Conservation (phyloP, 2,329 filamentous ascomycete species). For the Exophiala calicioides region DNA sequence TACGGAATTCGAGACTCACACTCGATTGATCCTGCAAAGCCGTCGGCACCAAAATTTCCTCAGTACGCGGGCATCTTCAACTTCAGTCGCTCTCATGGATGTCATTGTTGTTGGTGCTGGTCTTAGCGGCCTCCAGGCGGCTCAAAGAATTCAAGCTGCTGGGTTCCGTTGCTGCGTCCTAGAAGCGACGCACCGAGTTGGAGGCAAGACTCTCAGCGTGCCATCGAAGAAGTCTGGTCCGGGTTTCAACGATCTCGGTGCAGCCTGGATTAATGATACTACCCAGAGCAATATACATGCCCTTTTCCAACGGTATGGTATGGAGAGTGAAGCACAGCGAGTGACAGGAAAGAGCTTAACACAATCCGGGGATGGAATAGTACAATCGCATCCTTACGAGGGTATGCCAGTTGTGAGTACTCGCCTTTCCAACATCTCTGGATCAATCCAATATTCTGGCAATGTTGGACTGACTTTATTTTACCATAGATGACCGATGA, state of each 20-base stretch:
- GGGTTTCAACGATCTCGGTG: conserved; percentile 37
- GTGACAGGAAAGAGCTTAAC: conserved; percentile 17
- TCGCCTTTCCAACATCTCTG: too few relatives aligned
- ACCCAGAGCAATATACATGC: conserved; percentile 38
- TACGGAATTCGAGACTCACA: too few relatives aligned
- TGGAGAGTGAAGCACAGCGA: conserved; percentile 34
- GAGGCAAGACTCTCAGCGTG: conserved; percentile 53
- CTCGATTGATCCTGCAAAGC: too few relatives aligned
- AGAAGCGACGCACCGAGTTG: conserved; percentile 52
- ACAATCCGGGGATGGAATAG: too few relatives aligned
- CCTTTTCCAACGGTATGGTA: conserved; percentile 31
- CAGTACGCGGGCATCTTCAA: too few relatives aligned
- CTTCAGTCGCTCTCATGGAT: too few relatives aligned
- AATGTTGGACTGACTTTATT: too few relatives aligned
- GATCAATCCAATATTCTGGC: too few relatives aligned
- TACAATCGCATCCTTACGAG: too few relatives aligned
- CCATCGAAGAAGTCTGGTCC: conserved; percentile 22
- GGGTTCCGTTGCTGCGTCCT: conserved; percentile 46
- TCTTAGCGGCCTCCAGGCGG: conserved; percentile 41
- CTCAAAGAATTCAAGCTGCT: conserved; percentile 36
- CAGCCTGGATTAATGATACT: conserved; percentile 39
- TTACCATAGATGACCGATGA: background rate
- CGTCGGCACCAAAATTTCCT: too few relatives aligned
- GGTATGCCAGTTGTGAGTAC: too few relatives aligned
- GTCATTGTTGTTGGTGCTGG: conserved; percentile 49